These are phyloP conservation scores for Aquanectria penicillioides DNA, from an alignment of 2,329 filamentous ascomycete species.

Conservation along the genomic window DNA sequence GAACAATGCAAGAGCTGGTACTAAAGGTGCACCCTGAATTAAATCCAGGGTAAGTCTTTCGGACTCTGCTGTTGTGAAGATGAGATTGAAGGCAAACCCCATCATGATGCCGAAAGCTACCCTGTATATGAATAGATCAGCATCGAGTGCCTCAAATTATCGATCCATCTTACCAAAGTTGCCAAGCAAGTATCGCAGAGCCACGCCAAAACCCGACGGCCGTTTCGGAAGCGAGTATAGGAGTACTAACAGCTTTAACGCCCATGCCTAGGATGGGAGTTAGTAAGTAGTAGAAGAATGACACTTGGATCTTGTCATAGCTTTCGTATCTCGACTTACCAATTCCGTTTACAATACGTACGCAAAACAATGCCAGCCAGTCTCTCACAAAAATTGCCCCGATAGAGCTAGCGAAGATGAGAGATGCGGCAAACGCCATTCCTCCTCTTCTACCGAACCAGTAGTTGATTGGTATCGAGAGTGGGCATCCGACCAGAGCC, in stretches of 20 bases:
- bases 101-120: constrained; percentile 52
- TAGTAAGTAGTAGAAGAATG: background rate
- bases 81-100: constrained; percentile 50
- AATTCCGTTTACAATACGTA: constrained; percentile 51
- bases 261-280: constrained; percentile 51
- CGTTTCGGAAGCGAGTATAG: constrained; percentile 56
- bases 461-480: constrained; percentile 54
- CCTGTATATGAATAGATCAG: background rate
- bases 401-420: constrained; percentile 53
- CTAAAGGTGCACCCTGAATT: constrained; percentile 52
- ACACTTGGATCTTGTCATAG: background rate
- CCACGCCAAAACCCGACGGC: constrained; percentile 57
- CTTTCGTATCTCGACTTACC: constrained; percentile 48
- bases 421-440: constrained; percentile 50
- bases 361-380: constrained; percentile 47
- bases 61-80: constrained; percentile 43
- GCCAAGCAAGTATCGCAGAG: constrained; percentile 57
- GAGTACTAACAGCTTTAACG: constrained; percentile 57
- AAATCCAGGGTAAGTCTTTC: constrained; percentile 37
- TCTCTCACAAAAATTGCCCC: constrained; percentile 46
- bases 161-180: constrained; percentile 45
- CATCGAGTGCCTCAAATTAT: constrained; percentile 15
- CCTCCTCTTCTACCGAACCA: constrained; percentile 52
- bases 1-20: constrained; percentile 49
- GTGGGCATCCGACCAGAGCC: constrained; percentile 50